Percentiles rank a stretch among this genome's conserved stretches.
Conservation (phyloP, 1,284 basidiomycete species). For the Tilletia caries region DNA sequence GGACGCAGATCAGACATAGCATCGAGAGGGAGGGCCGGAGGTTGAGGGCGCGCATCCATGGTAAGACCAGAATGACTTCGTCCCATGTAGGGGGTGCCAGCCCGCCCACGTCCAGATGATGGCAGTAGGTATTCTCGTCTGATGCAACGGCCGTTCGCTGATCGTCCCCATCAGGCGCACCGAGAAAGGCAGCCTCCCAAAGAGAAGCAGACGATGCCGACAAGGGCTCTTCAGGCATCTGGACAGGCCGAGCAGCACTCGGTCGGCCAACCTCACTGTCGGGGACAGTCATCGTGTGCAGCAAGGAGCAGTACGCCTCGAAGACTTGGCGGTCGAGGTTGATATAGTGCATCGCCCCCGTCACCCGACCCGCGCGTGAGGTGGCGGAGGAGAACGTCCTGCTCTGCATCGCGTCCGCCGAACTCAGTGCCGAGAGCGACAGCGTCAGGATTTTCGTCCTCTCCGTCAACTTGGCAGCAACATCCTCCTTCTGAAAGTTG, state of each 20-base stretch:
- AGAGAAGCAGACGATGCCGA: background rate
- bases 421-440: background rate
- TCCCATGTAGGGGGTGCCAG: background rate
- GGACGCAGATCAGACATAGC: background rate
- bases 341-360: background rate
- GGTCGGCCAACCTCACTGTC: background rate
- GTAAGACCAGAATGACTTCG: background rate
- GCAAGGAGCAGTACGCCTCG: background rate
- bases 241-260: background rate
- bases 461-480: background rate
- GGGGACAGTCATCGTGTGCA: conserved; percentile 4
- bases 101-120: background rate
- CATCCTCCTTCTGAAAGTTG: background rate
- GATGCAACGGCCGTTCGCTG: background rate
- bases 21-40: background rate
- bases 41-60: conserved; percentile 3
- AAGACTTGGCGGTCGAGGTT: background rate
- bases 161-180: background rate
- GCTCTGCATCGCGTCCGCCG: background rate
- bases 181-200: background rate
- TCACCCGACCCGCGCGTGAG: background rate
- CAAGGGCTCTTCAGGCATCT: background rate
- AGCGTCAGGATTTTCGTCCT: background rate
- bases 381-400: background rate
- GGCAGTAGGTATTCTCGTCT: background rate